A percentile compares a stretch with the other conserved stretches of the same genome.
phyloP scores from a whole-genome alignment of 2,329 filamentous ascomycete species.

The Xylariaceae sp. region DNA sequence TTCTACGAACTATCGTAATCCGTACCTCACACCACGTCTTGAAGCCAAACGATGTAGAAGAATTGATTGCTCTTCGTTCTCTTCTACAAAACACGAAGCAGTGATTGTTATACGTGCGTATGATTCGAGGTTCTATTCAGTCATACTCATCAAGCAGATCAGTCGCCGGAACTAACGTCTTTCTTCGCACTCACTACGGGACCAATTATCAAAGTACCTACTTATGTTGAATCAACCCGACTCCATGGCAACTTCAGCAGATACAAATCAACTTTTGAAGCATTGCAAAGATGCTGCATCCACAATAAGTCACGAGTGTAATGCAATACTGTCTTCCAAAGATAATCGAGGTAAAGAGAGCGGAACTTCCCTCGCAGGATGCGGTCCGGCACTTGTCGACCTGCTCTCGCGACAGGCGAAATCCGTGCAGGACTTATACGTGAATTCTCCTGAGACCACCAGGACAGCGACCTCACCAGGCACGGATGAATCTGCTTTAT shows the following conservation, averaged over 20 bases:
- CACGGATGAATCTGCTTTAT: neutral
- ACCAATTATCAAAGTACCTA: too few relatives aligned
- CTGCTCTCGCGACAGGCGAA: constrained; percentile 27
- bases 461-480: too few relatives aligned
- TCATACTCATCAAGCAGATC: neutral
- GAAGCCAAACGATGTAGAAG: too few relatives aligned
- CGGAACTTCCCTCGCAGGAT: constrained; percentile 20
- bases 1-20: too few relatives aligned
- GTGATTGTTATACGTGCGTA: too few relatives aligned
- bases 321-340: constrained; percentile 14
- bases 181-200: neutral
- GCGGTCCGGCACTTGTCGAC: constrained; percentile 25
- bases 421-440: constrained; percentile 8
- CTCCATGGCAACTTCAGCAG: neutral
- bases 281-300: constrained; percentile 23
- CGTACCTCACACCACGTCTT: too few relatives aligned
- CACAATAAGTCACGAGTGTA: constrained; percentile 25
- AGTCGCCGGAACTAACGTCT: neutral
- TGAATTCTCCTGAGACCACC: neutral
- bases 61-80: too few relatives aligned
- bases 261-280: constrained; percentile 17
- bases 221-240: too few relatives aligned
- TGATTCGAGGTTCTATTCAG: too few relatives aligned
- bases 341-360: neutral
- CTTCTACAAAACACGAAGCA: too few relatives aligned